These are phyloP conservation scores for Epichloe glyceriae DNA, from an alignment of 2,329 filamentous ascomycete genomes.

Conservation along the genomic window DNA sequence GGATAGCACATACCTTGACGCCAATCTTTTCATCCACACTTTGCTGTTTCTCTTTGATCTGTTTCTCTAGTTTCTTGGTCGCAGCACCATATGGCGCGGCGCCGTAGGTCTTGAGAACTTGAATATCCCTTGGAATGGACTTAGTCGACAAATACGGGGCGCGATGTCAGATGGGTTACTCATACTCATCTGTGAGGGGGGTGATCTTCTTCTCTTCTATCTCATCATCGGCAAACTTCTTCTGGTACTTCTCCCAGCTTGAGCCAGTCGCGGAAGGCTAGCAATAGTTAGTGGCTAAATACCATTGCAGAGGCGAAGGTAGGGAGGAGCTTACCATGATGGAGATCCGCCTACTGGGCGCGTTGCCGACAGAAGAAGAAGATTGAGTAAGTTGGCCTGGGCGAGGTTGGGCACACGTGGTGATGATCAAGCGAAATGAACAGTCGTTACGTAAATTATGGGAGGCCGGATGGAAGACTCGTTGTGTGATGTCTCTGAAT, in stretches of 20 bases:
- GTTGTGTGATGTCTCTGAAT: constrained; percentile 9
- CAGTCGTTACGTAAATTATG: not conserved
- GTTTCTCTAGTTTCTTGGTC: constrained; percentile 94
- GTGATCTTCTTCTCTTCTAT: constrained; percentile 99
- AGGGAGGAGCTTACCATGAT: constrained; percentile 26
- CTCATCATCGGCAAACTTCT: constrained; percentile 93
- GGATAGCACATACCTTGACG: constrained; percentile 45
- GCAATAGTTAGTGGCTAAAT: constrained; percentile 12
- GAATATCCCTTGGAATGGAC: constrained; percentile 63
- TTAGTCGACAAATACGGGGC: constrained; percentile 12
- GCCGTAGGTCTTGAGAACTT: constrained; percentile 97
- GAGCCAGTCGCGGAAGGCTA: constrained; percentile 90
- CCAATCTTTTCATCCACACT: constrained; percentile 99
- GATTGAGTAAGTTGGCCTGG: not conserved
- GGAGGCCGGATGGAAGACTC: not conserved
- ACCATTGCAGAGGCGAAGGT: not conserved
- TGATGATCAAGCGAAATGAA: not conserved
- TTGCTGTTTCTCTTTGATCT: constrained; percentile 98
- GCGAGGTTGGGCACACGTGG: not conserved
- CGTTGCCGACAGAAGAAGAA: constrained; percentile 7
- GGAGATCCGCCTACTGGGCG: constrained; percentile 18
- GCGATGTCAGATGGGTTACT: constrained; percentile 9
- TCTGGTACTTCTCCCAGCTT: constrained; percentile 98
- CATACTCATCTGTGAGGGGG: constrained; percentile 89
- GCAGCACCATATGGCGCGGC: constrained; percentile 88